Evolutionary conservation across 2,329 filamentous ascomycete species (phyloP).

Genomic region (Alternaria rosae): DNA sequence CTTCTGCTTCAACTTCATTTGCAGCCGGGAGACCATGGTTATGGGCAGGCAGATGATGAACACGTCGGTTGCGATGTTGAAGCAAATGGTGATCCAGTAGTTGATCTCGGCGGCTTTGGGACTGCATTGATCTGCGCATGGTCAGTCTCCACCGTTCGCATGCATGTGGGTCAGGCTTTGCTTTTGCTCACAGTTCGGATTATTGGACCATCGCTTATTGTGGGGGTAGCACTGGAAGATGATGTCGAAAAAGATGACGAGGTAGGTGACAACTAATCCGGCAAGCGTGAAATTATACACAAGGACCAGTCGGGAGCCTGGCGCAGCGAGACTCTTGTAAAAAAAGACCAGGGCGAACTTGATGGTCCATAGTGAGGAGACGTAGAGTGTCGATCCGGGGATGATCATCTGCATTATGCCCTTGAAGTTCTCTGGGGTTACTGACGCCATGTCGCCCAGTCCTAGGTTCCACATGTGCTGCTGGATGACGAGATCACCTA

Average conservation of each 20-base stretch:
- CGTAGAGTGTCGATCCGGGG: conserved; percentile 53
- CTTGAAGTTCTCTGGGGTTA: conserved; percentile 23
- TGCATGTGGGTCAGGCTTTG: neutral
- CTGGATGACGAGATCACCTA: conserved; percentile 29
- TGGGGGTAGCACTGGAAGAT: conserved; percentile 52
- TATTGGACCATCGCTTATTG: conserved; percentile 32
- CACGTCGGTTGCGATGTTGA: conserved; percentile 32
- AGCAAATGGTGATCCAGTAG: conserved; percentile 34
- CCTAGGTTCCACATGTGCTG: conserved; percentile 48
- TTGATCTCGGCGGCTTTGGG: conserved; percentile 26
- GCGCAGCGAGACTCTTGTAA: conserved; percentile 52
- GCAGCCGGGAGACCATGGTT: conserved; percentile 29
- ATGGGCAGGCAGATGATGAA: conserved; percentile 33
- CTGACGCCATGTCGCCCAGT: conserved; percentile 27
- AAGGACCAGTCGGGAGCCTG: conserved; percentile 45
- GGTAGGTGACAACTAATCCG: conserved; percentile 40
- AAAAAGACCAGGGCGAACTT: conserved; percentile 54
- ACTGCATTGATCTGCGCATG: conserved; percentile 27
- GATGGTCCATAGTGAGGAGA: conserved; percentile 53
- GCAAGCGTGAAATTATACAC: conserved; percentile 50
- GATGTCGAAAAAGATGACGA: conserved; percentile 51
- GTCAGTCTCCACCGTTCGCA: conserved; percentile 10
- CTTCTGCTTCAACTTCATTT: conserved; percentile 35
- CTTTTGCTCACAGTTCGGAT: conserved; percentile 28
- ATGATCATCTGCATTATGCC: conserved; percentile 49